Base-by-base conservation (phyloP, 768 basidiomycete genomes). In the Boletus subcaerulescens region DNA sequence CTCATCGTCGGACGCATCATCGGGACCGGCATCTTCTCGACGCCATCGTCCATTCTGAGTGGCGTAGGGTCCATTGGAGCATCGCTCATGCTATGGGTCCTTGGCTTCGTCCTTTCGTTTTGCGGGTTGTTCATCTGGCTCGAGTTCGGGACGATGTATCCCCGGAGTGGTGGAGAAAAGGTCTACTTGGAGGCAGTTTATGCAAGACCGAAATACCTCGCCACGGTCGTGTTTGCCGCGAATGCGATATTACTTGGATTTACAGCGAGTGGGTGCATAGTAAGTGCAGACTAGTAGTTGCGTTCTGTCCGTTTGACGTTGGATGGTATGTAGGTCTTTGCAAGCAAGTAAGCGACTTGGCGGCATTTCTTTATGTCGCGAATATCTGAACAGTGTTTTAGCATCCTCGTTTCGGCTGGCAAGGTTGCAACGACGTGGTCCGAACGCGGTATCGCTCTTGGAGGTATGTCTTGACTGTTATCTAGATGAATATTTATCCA, bases 1-100 rank as follows among this genome's bases (percentile, higher is more conserved):
- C 71, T 82, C 18, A 82, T 82, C 35, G 76, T 83, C 26, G 82
- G 82, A 0, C 74, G 76, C 24, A 81, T 85, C 53, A 83, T 84
- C 58, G 82, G 83, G 0, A 85, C 83, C 0, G 83, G 82, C n/a
- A 84, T 85, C 55, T 85, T 84, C 69, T 81, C 81, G 1, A 84
- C 83, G 0, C 84, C 83, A 0, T 82, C 82, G 0, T 80, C 79
- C 1, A 84, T 85, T 60, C 74, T 85, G 31, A 73, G 67, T 0
- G 79, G 80, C 0, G 83, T 84, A 0, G 79, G 78, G 13, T 83
- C 81, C 7, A 70, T 84, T 17, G 84, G 83, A 18, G 82, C 83
- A 1, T 83, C 82, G 0, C 69, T 85, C 46, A 77, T 85, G 77
- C 77, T 84, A 18, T 85, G 83, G 84, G 78, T 84, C 1, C 77